phyloP scores from a whole-genome alignment of 495 filamentous ascomycete species.

The Tuber melanosporum region DNA sequence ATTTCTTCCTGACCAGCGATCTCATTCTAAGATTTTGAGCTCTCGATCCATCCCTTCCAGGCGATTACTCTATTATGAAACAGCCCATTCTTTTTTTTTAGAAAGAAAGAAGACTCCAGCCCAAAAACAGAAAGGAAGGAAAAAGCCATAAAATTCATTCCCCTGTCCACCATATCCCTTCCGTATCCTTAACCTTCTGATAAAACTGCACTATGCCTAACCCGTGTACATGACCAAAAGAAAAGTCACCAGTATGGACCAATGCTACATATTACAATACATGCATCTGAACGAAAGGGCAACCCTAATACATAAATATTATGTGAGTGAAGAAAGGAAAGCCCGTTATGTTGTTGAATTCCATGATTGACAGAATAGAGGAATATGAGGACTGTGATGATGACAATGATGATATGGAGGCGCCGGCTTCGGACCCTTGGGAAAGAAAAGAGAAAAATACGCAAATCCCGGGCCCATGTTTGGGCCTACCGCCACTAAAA shows the following conservation, averaged over 20 bases:
- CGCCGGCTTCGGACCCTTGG: background rate
- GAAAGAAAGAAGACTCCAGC: background rate
- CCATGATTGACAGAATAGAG: background rate
- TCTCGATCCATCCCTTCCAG: background rate
- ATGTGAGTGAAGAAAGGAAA: slow-evolving; percentile 10
- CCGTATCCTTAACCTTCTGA: background rate
- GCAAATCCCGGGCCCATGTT: background rate
- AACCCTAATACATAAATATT: slow-evolving; percentile 15
- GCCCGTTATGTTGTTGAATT: background rate
- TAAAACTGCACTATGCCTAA: background rate
- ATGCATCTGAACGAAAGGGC: slow-evolving; percentile 10
- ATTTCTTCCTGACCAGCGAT: background rate
- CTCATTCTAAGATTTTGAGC: background rate
- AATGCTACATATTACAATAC: slow-evolving; percentile 5
- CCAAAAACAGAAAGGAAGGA: slow-evolving; percentile 12
- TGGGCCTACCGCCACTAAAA: background rate
- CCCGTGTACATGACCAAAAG: background rate
- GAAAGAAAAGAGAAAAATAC: background rate
- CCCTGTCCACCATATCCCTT: background rate
- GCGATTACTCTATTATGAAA: background rate
- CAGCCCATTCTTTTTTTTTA: background rate
- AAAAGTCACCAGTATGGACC: background rate
- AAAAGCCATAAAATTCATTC: slow-evolving; percentile 9
- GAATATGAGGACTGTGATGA: background rate
- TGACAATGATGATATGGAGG: background rate